phyloP scores from a whole-genome alignment of 192 early-diverging fungal genomes.

The Coemansia sp. region DNA sequence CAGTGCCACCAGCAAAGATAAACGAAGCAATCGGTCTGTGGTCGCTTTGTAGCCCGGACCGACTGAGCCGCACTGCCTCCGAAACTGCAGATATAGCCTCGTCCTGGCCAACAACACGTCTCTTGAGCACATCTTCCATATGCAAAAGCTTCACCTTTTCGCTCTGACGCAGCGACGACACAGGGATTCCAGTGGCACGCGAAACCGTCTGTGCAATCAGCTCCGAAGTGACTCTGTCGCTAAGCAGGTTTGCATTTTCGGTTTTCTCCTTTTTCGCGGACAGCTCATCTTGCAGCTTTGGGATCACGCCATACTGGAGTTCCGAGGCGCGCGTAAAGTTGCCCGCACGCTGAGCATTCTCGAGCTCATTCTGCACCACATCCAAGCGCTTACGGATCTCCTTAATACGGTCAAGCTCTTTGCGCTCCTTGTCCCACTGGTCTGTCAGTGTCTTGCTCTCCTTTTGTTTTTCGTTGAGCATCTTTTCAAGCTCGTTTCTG shows the following conservation, averaged over 20 bases:
- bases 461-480: constrained; percentile 60
- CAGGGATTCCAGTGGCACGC: constrained; percentile 79
- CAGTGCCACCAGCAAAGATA: constrained; percentile 83
- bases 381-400: constrained; percentile 68
- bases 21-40: constrained; percentile 74
- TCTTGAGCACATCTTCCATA: constrained; percentile 63
- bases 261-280: constrained; percentile 57
- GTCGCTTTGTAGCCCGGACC: constrained; percentile 75
- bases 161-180: constrained; percentile 65
- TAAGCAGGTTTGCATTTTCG: constrained; percentile 59
- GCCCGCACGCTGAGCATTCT: constrained; percentile 68
- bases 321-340: constrained; percentile 74
- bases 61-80: constrained; percentile 73
- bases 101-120: constrained; percentile 74
- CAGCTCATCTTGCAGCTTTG: constrained; percentile 66
- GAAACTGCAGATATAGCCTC: constrained; percentile 67
- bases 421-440: constrained; percentile 70
- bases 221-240: constrained; percentile 79
- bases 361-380: constrained; percentile 72
- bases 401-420: constrained; percentile 70
- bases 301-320: constrained; percentile 77
- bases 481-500: constrained; percentile 58
- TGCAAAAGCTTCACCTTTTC: constrained; percentile 71
- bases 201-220: constrained; percentile 75
- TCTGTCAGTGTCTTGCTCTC: constrained; percentile 60